Conservation (phyloP, 164 flowering plant species). For the Buxus sempervirens region DNA sequence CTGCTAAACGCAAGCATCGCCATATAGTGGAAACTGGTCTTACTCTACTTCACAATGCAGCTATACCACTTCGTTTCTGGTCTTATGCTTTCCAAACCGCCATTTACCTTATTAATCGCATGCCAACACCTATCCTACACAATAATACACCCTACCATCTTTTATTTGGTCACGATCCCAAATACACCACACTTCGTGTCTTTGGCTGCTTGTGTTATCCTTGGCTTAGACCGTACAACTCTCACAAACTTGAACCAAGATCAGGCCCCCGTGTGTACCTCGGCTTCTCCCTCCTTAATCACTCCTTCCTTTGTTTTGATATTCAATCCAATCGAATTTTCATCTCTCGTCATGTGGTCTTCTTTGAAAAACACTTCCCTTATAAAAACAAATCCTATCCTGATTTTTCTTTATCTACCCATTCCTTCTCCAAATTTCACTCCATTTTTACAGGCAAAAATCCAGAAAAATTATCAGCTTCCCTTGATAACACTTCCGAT, state of each 20-base stretch:
- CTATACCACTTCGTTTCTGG: neutral
- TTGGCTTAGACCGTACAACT: neutral
- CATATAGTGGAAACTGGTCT: constrained; percentile 10
- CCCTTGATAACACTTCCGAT: too few relatives aligned
- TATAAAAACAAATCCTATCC: too few relatives aligned
- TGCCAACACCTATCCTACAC: too few relatives aligned
- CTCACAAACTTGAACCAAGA: constrained; percentile 2
- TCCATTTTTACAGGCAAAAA: too few relatives aligned
- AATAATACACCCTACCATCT: too few relatives aligned
- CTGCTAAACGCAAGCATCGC: neutral
- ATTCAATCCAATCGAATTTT: neutral
- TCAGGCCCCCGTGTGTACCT: constrained; percentile 3
- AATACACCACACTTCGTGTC: neutral
- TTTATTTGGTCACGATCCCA: neutral
- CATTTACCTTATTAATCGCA: neutral
- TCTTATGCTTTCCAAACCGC: constrained; percentile 2
- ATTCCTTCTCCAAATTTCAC: too few relatives aligned
- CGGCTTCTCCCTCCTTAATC: constrained; percentile 2
- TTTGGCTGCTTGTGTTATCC: constrained; percentile 11
- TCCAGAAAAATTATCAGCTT: too few relatives aligned
- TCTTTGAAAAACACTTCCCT: neutral
- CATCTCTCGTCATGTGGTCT: neutral
- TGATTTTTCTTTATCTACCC: too few relatives aligned
- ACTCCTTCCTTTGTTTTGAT: constrained; percentile 6
- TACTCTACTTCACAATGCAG: neutral